Evolutionary conservation across 2,329 filamentous ascomycete genomes (phyloP).

Genomic region (Ophiocordyceps australis): DNA sequence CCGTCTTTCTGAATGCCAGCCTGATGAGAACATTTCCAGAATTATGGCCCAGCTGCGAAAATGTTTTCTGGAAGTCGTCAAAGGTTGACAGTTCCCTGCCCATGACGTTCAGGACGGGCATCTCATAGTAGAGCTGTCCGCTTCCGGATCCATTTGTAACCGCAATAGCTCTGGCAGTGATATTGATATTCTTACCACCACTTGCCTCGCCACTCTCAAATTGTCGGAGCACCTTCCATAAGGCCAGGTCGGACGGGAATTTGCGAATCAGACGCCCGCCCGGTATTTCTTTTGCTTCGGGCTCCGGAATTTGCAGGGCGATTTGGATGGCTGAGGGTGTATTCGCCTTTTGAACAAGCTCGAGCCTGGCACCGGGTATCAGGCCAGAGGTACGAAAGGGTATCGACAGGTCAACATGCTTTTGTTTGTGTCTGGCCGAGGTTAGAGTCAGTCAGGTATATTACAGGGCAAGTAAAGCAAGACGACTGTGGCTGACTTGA

Average conservation of each 20-base stretch:
- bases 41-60: slow-evolving; percentile 76
- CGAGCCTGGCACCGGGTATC: slow-evolving; percentile 71
- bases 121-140: slow-evolving; percentile 76
- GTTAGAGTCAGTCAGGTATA: too few species aligned
- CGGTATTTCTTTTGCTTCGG: slow-evolving; percentile 43
- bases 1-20: slow-evolving; percentile 58
- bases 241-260: slow-evolving; percentile 68
- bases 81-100: slow-evolving; percentile 63
- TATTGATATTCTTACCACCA: slow-evolving; percentile 46
- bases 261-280: slow-evolving; percentile 62
- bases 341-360: slow-evolving; percentile 74
- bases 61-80: slow-evolving; percentile 69
- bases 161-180: slow-evolving; percentile 69
- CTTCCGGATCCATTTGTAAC: slow-evolving; percentile 33
- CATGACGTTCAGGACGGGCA: slow-evolving; percentile 69
- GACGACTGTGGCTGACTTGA: slow-evolving; percentile 45
- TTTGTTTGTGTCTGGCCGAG: slow-evolving; percentile 53
- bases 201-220: slow-evolving; percentile 65
- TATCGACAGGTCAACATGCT: slow-evolving; percentile 67
- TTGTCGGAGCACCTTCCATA: slow-evolving; percentile 81
- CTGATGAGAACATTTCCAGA: slow-evolving; percentile 65
- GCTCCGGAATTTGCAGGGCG: slow-evolving; percentile 66
- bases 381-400: slow-evolving; percentile 74
- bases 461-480: neutral
- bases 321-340: slow-evolving; percentile 76